phyloP scores from a whole-genome alignment of 1,284 basidiomycete species.

The Calocybe gambosa region DNA sequence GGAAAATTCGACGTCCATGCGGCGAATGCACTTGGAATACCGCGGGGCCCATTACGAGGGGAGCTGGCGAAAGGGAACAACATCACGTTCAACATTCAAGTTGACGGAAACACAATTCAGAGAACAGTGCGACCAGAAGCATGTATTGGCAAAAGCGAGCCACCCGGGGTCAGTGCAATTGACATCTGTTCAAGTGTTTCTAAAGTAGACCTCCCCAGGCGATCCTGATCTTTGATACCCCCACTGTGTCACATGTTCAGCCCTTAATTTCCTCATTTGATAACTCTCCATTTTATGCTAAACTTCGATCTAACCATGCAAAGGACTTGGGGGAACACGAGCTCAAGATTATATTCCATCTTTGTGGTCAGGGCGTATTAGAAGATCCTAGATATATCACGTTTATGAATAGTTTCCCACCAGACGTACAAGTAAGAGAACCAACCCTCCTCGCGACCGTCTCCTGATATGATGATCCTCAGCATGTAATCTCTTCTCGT shows the following conservation, averaged over 20 bases:
- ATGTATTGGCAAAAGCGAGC: slow-evolving; percentile 45
- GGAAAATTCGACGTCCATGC: slow-evolving; percentile 82
- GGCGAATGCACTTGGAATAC: slow-evolving; percentile 64
- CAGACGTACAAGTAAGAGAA: slow-evolving; percentile 49
- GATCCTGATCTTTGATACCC: slow-evolving; percentile 57
- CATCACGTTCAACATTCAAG: slow-evolving; percentile 44
- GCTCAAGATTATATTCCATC: slow-evolving; percentile 61
- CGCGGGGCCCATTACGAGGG: slow-evolving; percentile 52
- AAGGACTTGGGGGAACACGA: slow-evolving; percentile 35
- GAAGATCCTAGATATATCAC: slow-evolving; percentile 62
- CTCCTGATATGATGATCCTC: slow-evolving; percentile 1
- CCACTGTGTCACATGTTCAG: slow-evolving; percentile 55
- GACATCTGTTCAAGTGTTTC: slow-evolving; percentile 4
- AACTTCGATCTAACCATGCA: slow-evolving; percentile 39
- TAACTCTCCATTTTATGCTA: slow-evolving; percentile 42
- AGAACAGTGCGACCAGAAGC: slow-evolving; percentile 55
- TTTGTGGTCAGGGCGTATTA: slow-evolving; percentile 62
- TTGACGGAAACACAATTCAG: slow-evolving; percentile 36
- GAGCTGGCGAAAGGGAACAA: slow-evolving; percentile 47
- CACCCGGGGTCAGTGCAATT: slow-evolving; percentile 36
- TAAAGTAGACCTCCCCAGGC: slow-evolving; percentile 32
- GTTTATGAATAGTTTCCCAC: slow-evolving; percentile 66
- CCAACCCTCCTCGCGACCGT: slow-evolving; percentile 3
- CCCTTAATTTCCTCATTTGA: slow-evolving; percentile 50
- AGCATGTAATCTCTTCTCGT: slow-evolving; percentile 69